These are phyloP conservation scores for Juncus inflexus DNA, from an alignment of 176 grass and related monocot genomes.

Conservation along the genomic window DNA sequence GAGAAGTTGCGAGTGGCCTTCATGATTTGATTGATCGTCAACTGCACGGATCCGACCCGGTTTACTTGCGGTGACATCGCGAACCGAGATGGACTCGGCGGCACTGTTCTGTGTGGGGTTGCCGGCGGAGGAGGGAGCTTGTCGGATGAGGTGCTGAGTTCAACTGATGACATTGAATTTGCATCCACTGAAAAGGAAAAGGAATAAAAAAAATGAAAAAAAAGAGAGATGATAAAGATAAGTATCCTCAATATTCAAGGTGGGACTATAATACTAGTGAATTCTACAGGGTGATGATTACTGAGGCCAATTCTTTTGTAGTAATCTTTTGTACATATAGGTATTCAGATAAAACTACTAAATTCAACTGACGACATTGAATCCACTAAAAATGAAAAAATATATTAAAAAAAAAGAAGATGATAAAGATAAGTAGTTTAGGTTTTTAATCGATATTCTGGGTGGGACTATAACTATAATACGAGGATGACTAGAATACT, in stretches of 20 bases:
- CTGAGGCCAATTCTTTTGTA: too few relatives aligned
- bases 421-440: too few relatives aligned
- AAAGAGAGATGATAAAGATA: neutral
- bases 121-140: constrained; percentile 44
- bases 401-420: too few relatives aligned
- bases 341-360: too few relatives aligned
- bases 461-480: too few relatives aligned
- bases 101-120: constrained; percentile 58
- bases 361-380: too few relatives aligned
- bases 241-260: neutral
- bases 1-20: constrained; percentile 94
- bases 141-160: constrained; percentile 73
- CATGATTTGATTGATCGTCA: constrained; percentile 68
- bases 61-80: constrained; percentile 64
- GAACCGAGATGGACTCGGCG: constrained; percentile 98
- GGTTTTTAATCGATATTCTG: too few relatives aligned
- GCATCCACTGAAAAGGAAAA: constrained; percentile 15
- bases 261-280: neutral
- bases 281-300: neutral
- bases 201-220: neutral
- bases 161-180: constrained; percentile 40
- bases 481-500: too few relatives aligned
- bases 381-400: too few relatives aligned
- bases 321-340: too few relatives aligned
- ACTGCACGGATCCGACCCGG: constrained; percentile 60